Evolutionary conservation across 1,284 basidiomycete genomes (phyloP).

Genomic region (Pisolithus thermaeus): DNA sequence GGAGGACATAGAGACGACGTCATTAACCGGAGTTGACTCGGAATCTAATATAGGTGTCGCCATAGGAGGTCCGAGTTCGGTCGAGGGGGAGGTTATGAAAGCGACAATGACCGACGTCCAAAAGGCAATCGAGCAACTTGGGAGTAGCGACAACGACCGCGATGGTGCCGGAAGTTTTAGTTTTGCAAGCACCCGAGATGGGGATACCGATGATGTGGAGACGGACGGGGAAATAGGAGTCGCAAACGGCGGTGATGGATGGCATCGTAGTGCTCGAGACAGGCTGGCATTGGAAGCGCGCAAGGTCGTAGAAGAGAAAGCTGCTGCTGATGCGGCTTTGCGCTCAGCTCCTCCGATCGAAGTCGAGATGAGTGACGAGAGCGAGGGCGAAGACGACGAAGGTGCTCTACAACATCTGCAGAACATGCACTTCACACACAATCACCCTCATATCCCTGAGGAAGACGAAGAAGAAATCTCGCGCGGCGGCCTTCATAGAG

Average conservation of each 20-base stretch:
- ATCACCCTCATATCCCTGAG: conserved; percentile 57
- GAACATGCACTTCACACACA: conserved; percentile 33
- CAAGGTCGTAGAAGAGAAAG: conserved; percentile 52
- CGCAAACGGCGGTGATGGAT: conserved; percentile 43
- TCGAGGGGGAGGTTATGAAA: conserved; percentile 61
- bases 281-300: conserved; percentile 74
- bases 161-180: conserved; percentile 67
- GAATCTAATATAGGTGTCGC: conserved; percentile 20
- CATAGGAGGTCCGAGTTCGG: conserved; percentile 19
- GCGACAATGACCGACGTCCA: conserved; percentile 86
- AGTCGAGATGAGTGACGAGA: conserved; percentile 77
- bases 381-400: conserved; percentile 58
- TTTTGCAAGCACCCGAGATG: conserved; percentile 59
- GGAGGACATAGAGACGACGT: conserved; percentile 40
- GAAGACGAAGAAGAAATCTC: conserved; percentile 51
- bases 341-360: conserved; percentile 60
- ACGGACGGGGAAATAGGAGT: conserved; percentile 37
- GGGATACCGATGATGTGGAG: conserved; percentile 53
- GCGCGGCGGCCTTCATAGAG: conserved; percentile 16
- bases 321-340: conserved; percentile 35
- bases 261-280: conserved; percentile 63
- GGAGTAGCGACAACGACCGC: conserved; percentile 34
- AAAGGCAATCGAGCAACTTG: conserved; percentile 78
- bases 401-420: conserved; percentile 35
- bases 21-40: conserved; percentile 28